Evolutionary conservation across 257 asterid species (phyloP).

Genomic region (Solanum raphanifolium): DNA sequence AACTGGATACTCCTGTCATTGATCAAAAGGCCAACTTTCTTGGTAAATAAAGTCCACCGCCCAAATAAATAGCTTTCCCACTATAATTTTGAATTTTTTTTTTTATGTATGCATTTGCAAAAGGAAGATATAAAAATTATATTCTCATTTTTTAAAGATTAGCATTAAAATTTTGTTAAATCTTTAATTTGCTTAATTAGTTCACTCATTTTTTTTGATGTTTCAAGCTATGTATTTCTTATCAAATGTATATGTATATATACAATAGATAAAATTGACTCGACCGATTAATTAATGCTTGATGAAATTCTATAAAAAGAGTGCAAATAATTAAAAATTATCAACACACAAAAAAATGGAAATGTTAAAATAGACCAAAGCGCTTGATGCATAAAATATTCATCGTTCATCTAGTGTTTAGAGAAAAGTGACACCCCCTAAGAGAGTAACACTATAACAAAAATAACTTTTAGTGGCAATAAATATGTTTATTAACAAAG

Average conservation of each 20-base stretch:
- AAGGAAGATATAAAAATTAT: background rate
- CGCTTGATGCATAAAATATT: background rate
- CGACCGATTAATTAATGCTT: background rate
- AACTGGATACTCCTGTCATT: background rate
- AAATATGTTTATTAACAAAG: no score
- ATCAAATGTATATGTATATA: no score
- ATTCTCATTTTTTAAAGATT: background rate
- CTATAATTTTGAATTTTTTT: background rate
- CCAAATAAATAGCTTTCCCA: background rate
- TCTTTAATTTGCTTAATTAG: background rate
- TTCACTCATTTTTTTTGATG: background rate
- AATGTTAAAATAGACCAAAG: background rate
- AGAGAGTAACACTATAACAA: no score
- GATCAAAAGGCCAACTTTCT: background rate
- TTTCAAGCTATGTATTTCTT: background rate
- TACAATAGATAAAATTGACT: background rate
- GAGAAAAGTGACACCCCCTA: background rate
- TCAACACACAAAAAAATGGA: background rate
- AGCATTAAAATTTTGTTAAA: background rate
- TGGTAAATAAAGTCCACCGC: background rate
- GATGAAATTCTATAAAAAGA: background rate
- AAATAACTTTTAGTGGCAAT: fast-evolving
- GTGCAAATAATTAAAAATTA: background rate
- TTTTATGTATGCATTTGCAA: background rate
- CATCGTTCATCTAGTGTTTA: background rate